Base-by-base conservation (phyloP, 2,329 filamentous ascomycete genomes). In the Arachnomyces sp. region DNA sequence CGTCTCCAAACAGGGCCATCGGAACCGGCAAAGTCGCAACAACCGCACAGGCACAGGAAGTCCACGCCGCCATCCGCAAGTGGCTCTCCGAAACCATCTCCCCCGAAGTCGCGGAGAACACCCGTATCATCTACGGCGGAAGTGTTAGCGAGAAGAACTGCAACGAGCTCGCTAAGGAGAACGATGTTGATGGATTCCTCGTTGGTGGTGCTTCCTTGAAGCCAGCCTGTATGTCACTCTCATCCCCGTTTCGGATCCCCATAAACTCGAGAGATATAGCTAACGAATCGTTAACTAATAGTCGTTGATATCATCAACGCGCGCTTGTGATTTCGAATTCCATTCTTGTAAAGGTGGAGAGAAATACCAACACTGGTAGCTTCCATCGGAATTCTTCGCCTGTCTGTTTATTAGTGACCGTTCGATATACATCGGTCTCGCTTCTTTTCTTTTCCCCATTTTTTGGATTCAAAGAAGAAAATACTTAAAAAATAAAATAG, bases 91-190 rank as follows among this genome's bases (percentile, higher is more conserved):
- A 81, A 60, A 77, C 80, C 58, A 77, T 89, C 55, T 86, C 93
- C 50, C 71, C 78, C 60, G 75, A 84, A 62, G 86, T 84, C 42
- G 80, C 88, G 34, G 87, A 94, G 50, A 80, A 84, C 71, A 95
- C 89, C 47, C 80, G 92, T 57, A 86, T 98, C 64, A 82, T 98
- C 62, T 98, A 98, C 69, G 92, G 92, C 52, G 92, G 92, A 62
- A 92, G 84, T 57, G 92, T 98, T 58, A 93, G 77, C 63, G 92
- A 95, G 77, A 95, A 95, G 84, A 98, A 98, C 80, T 93, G 86
- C 77, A 78, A 75, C 61, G 90, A 96, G 50, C 78, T 98, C 57
- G 80, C 84, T 64, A 90, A 88, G 75, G 80, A 96, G 78, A 66
- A 78, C 50, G 92, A 98, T 68, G 95, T 98, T 66, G 92, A 98